Base-by-base conservation (phyloP, 164 flowering plant species). In the Vitis amurensis region DNA sequence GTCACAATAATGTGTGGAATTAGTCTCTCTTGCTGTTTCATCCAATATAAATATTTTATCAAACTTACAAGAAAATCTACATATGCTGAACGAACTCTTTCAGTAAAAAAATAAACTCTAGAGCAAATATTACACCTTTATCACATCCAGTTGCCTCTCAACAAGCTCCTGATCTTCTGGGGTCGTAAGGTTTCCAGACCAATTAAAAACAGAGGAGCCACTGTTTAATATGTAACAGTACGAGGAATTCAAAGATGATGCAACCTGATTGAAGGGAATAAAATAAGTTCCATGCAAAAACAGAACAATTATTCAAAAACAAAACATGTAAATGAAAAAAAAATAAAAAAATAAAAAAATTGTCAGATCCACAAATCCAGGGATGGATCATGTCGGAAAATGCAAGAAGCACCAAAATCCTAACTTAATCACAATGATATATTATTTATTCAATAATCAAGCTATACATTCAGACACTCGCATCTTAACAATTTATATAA, bases 221-320 rank as follows among this genome's bases (percentile, higher is more conserved):
- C 80, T 86, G 64, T 86, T 91, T 65, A 96, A 71, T 66, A 96
- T 96, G 87, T 91, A 92, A 74, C 97, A 92, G 76, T 96, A 91
- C 48, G 94, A 87, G 65, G 99, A 96, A 78, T 96, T 96, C 76
- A 96, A 82, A 63, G 98, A 90, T 64, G 97, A 84, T 5, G 97
- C 90, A 77, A 83, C 97, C 99, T 96, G 90, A 71, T 68, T 30
- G 51, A 68, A 74, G 67, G 62, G 37, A 66, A 53, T 57, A 68
- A 64, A 63, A 63, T 10, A 61, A 37, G 44, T 37, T 37, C 44
- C 7, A 37, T 37, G 17, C 68, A 63, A 15, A 53, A 11, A 52
- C 12, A 27, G 48, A 47, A 13, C 27, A 55, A 27, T 47, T 30
- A 37, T 13, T 56, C 29, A 64, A 8, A 13, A 64, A 55, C 27